Evolutionary conservation across 2,329 filamentous ascomycete species (phyloP), one percentile per base, ranked within the genome.

Genomic region (Trichoderma pleuroti): DNA sequence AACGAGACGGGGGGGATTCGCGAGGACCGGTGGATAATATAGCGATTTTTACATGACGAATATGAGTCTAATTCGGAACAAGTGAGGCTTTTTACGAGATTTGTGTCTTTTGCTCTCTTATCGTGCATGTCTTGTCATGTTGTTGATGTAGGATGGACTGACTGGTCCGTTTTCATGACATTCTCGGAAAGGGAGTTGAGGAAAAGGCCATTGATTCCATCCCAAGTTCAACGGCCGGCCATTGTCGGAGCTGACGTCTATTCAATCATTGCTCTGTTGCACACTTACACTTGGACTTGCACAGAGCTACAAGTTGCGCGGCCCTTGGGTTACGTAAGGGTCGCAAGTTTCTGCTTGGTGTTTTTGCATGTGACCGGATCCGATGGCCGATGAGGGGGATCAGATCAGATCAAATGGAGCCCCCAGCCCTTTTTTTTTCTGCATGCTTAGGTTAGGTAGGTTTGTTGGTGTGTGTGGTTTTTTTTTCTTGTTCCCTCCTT

Each of bases 341-440:
- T 42, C n/a, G 49, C 26, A 11, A 16, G 21, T 21, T 39, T 21
- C 32, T 18, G 21, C 28, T 18, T 16, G n/a, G 49, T 57, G 63
- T 42, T 66, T 66, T 57, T 66, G 49, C 63, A 57, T 66, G 63
- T 66, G 63, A 66, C 61, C 18, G 52, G 63, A 66, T 66, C 63
- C 56, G 24, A 66, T 56, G 49, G 18, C 49, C 63, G 63, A 56
- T 66, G 63, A 16, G n/a, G 60, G 61, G 49, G 46, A 49, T 49
- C 42, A 49, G n/a, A 66, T 66, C 49, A 66, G 63, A 66, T 66
- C 63, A 66, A 66, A 66, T 57, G 63, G 63, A 66, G 63, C n/a
- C n/a, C n/a, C n/a, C n/a, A n/a, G n/a, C n/a, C n/a, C n/a, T n/a
- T n/a, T n/a, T n/a, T n/a, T n/a, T n/a, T n/a, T 52, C 52, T 52